These are phyloP conservation scores for Suhomyces xylopsoci DNA, from an alignment of 805 yeast species.

Conservation along the genomic window DNA sequence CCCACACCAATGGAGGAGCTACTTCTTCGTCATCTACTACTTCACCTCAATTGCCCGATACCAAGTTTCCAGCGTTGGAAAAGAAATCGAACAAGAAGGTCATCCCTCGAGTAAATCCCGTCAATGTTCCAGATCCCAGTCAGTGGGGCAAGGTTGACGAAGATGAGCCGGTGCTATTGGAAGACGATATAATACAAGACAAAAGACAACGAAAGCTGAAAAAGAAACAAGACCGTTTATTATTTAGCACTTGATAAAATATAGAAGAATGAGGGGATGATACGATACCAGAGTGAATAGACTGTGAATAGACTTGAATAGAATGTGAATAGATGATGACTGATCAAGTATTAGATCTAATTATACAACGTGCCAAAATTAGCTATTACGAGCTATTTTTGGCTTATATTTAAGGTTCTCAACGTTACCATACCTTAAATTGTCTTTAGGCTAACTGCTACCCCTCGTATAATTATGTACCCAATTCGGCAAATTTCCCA, in stretches of 20 bases:
- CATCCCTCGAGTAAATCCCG: slow-evolving; percentile 61
- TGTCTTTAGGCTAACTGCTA: not conserved
- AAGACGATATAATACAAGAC: slow-evolving; percentile 5
- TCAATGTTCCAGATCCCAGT: slow-evolving; percentile 16
- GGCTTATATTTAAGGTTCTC: not conserved
- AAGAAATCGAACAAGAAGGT: slow-evolving; percentile 35
- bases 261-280: not conserved
- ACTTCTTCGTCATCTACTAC: slow-evolving; percentile 5
- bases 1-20: not conserved
- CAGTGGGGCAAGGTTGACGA: slow-evolving; percentile 25
- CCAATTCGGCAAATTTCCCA: not conserved
- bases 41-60: slow-evolving; percentile 17
- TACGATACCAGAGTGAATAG: not conserved
- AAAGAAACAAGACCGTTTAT: slow-evolving; percentile 11
- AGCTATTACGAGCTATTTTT: not conserved
- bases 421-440: not conserved
- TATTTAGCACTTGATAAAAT: slow-evolving; percentile 1
- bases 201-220: slow-evolving; percentile 10
- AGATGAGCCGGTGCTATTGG: slow-evolving; percentile 2
- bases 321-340: not conserved
- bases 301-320: not conserved
- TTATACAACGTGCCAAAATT: not conserved
- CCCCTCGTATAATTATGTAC: not conserved
- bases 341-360: not conserved
- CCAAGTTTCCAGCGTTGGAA: slow-evolving; percentile 49